Conservation (phyloP, 2,329 filamentous ascomycete genomes). For the Aspergillus sp. region DNA sequence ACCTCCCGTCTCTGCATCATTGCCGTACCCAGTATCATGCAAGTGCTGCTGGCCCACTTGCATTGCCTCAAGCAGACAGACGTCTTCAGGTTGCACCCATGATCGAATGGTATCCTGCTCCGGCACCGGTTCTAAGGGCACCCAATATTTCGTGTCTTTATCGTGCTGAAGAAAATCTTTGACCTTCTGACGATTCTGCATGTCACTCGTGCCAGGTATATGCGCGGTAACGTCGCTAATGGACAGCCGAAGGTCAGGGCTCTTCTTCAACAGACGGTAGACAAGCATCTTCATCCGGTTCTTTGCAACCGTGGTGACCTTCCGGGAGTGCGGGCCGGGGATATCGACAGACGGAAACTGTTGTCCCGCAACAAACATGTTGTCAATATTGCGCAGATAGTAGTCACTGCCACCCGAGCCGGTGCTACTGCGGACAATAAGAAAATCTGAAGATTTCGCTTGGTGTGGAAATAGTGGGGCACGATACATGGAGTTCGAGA, state of each 20-base stretch:
- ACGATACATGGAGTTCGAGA: constrained; percentile 94
- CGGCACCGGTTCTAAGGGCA: constrained; percentile 72
- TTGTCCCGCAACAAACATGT: constrained; percentile 88
- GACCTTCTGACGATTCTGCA: constrained; percentile 93
- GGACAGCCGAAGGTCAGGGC: constrained; percentile 65
- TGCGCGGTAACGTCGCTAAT: constrained; percentile 88
- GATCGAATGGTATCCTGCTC: constrained; percentile 77
- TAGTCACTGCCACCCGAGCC: constrained; percentile 75
- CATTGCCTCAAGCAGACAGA: constrained; percentile 94
- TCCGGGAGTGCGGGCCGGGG: constrained; percentile 87
- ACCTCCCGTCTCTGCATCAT: constrained; percentile 64
- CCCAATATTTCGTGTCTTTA: constrained; percentile 85
- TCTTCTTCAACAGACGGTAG: constrained; percentile 81
- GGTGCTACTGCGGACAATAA: constrained; percentile 80
- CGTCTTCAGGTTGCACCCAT: constrained; percentile 93
- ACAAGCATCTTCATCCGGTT: constrained; percentile 95
- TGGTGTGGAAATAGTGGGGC: constrained; percentile 90
- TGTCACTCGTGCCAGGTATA: constrained; percentile 88
- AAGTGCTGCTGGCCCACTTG: constrained; percentile 90
- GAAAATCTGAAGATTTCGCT: constrained; percentile 75
- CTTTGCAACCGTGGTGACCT: constrained; percentile 95
- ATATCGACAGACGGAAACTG: constrained; percentile 90
- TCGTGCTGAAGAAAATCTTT: constrained; percentile 94
- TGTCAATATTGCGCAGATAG: constrained; percentile 85
- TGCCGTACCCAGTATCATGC: constrained; percentile 83